Conservation (phyloP, 441 rosid genomes). For the Manihot esculenta region DNA sequence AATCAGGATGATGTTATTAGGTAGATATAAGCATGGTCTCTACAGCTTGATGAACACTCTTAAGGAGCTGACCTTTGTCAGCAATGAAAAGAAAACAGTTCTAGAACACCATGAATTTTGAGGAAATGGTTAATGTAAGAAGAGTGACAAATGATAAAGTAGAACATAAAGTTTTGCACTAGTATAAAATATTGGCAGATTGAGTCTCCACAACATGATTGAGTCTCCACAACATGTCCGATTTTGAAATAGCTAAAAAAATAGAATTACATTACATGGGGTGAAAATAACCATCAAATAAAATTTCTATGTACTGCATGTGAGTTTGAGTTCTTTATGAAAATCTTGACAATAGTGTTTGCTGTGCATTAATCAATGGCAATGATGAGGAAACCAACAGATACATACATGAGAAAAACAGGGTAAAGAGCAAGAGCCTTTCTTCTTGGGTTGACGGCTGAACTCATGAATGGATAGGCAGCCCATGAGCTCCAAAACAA, state of each 20-base stretch:
- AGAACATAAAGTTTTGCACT: slow-evolving; percentile 19
- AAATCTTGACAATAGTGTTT: slow-evolving; percentile 15
- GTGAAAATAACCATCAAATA: slow-evolving; percentile 17
- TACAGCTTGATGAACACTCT: background rate
- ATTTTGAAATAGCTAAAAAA: slow-evolving; percentile 2
- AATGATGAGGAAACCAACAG: slow-evolving; percentile 86
- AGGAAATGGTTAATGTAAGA: background rate
- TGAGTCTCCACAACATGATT: slow-evolving; percentile 20
- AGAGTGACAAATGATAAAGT: background rate
- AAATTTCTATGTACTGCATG: slow-evolving; percentile 33
- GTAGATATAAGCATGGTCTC: background rate
- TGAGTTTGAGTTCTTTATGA: slow-evolving; percentile 7
- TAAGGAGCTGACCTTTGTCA: background rate
- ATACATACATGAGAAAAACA: slow-evolving; percentile 89
- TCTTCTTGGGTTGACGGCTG: slow-evolving; percentile 82
- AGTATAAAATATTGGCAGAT: slow-evolving; percentile 28
- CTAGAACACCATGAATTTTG: background rate
- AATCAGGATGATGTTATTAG: background rate
- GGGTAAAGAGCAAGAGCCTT: slow-evolving; percentile 94
- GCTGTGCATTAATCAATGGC: slow-evolving; percentile 60
- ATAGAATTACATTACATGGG: slow-evolving; percentile 22
- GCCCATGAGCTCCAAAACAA: slow-evolving; percentile 99
- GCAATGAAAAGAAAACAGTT: background rate
- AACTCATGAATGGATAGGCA: slow-evolving; percentile 98
- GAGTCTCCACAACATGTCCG: slow-evolving; percentile 18